Conservation (phyloP, 805 yeast genomes). For the Candida andamanensis region DNA sequence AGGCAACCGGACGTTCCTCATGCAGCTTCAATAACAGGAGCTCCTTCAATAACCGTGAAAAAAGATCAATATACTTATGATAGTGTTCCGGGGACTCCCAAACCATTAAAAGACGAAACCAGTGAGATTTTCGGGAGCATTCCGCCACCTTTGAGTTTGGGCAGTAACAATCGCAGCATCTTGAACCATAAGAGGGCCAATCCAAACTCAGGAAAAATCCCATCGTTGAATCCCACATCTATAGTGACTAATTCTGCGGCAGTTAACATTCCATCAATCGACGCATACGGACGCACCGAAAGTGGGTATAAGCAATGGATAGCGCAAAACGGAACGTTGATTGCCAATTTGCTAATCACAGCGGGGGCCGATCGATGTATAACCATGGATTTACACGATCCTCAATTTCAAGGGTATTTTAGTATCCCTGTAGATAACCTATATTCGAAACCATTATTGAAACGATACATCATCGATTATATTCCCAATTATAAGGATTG, state of each 20-base stretch:
- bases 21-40: conserved; percentile 58
- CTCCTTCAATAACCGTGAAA: conserved; percentile 45
- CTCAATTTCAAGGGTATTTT: conserved; percentile 97
- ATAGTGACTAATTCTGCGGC: conserved; percentile 31
- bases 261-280: conserved; percentile 28
- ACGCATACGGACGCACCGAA: conserved; percentile 38
- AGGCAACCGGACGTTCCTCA: conserved; percentile 94
- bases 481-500: conserved; percentile 80
- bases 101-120: conserved; percentile 26
- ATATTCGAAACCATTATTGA: conserved; percentile 81
- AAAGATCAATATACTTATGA: conserved; percentile 43
- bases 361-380: conserved; percentile 97
- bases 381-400: conserved; percentile 97
- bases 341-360: conserved; percentile 80
- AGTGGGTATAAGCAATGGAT: conserved; percentile 91
- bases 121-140: conserved; percentile 6
- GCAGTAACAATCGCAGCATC: conserved; percentile 3
- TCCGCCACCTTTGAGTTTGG: conserved; percentile 11
- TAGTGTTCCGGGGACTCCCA: conserved; percentile 50
- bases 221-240: conserved; percentile 17
- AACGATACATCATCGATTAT: conserved; percentile 71
- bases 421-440: conserved; percentile 94
- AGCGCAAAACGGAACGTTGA: conserved; percentile 88
- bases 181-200: conserved; percentile 2
- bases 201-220: conserved; percentile 3